Evolutionary conservation across 176 grass and related monocot species (phyloP), one percentile per base, ranked within the genome.

Genomic region (Ampelocalamus luodianensis): DNA sequence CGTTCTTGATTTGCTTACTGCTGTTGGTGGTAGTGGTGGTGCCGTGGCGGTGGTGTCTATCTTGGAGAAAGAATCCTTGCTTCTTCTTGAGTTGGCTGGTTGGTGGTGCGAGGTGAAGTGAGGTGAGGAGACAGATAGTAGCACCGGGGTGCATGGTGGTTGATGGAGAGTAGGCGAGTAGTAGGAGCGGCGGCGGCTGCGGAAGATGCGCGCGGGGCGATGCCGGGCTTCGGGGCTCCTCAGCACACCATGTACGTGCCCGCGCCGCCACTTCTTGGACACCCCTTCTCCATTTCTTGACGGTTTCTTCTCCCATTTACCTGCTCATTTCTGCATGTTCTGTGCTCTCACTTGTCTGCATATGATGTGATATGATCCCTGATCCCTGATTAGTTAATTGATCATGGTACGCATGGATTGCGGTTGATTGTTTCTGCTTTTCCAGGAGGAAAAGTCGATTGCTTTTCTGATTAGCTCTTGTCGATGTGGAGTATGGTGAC

Each of bases 201-300:
- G 24, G 88, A 64, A 10, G 81, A 90, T 78, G 91, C 68, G 12
- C 44, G 87, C 54, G 55, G 80, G 22, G 49, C 56, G 82, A 90
- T 91, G 89, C 82, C 85, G 71, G 82, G 87, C 79, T 94, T 92
- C 46, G 86, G 70, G 49, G 17, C 80, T 86, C 77, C 89, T 86
- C 89, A 85, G 58, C 86, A 82, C 80, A 12, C 72, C 83, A 88
- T 86, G 94, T 97, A 83, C 48, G 86, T 88, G 15, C 12, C 65
- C 63, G 43, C 64, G 13, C 78, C 68, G 49, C 59, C 62, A 24
- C 48, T 53, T 12, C 58, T 78, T 78, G 59, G 59, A 61, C 59
- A 4, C 43, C 48, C 59, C 23, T 51, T 48, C 81, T 56, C 66
- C 46, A 48, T 58, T 65, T 38, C 38, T 61, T 39, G 29, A 55